Base-by-base conservation (phyloP, 2,329 filamentous ascomycete species). In the Teratosphaeriaceae sp. region DNA sequence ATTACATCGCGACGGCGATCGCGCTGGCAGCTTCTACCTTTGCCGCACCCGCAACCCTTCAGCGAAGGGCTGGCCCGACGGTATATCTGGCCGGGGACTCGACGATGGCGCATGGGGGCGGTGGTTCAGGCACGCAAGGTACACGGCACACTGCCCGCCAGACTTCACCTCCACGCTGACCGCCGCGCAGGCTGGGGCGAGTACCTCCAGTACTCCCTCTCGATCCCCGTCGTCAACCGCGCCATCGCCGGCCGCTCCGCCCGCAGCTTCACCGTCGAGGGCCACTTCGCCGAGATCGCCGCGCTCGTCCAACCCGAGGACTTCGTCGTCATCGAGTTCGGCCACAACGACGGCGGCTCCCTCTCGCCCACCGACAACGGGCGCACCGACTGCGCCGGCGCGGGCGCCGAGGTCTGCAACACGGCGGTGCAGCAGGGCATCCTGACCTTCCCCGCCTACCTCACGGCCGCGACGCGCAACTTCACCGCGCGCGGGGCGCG, bases 251-350 rank as follows among this genome's bases (percentile, higher is more conserved):
- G 83, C 16, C 77, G 81, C 38, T 80, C 75, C 20, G 80, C 82
- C 1, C 74, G 82, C 36, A 83, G 78, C 18, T 86, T 73, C 64
- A 81, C 75, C 1, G 73, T 78, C 37, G 82, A 86, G 63, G 78
- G 76, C 7, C 77, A 78, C 12, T 86, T 85, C 65, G 62, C 70
- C 13, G 69, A 68, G 0, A 74, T 85, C 40, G 72, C 74, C 36
- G 62, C 69, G 23, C 55, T 68, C 2, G 67, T 84, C 19, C 51
- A 73, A 55, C 43, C 68, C 1, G 79, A 78, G 23, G 82, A 85
- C 61, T 80, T 77, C 61, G 80, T 84, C 1, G 68, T 85, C 41
- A 83, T 85, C 41, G 81, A 85, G 54, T 84, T 85, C 54, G 82
- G 82, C 0, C 82, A 85, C 67, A 86, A 86, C 53, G 82, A 85